Evolutionary conservation across 176 grass and related monocot species (phyloP).

Genomic region (Melocanna baccifera): DNA sequence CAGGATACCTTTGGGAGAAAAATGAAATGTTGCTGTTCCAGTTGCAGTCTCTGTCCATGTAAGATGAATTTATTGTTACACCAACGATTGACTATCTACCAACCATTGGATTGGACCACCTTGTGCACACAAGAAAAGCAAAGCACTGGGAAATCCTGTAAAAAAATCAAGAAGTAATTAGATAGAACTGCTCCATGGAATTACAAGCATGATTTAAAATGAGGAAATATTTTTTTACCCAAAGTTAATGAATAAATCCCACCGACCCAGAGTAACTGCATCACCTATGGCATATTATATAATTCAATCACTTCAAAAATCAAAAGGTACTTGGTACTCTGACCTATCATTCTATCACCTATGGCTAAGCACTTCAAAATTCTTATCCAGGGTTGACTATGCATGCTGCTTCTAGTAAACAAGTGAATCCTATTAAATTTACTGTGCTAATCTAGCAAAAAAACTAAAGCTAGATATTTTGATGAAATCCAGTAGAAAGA

Average conservation of each 20-base stretch:
- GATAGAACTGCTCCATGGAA: constrained; percentile 7
- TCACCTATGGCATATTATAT: constrained; percentile 48
- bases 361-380: background rate
- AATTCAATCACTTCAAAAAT: constrained; percentile 14
- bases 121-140: constrained; percentile 66
- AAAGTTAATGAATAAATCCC: constrained; percentile 90
- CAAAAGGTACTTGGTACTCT: background rate
- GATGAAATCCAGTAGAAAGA: background rate
- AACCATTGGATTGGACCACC: constrained; percentile 74
- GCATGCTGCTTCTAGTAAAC: constrained; percentile 9
- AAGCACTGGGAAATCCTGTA: constrained; percentile 72
- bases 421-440: background rate
- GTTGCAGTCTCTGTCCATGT: constrained; percentile 17
- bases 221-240: constrained; percentile 42
- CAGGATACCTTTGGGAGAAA: constrained; percentile 34
- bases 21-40: constrained; percentile 36
- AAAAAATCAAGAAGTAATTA: constrained; percentile 20
- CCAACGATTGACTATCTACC: constrained; percentile 38
- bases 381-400: constrained; percentile 15
- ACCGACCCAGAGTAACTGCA: constrained; percentile 66
- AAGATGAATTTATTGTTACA: constrained; percentile 36
- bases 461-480: constrained; percentile 3
- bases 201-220: constrained; percentile 11
- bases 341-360: background rate
- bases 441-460: background rate